Conservation (phyloP, 2,329 filamentous ascomycete species). For the Pseudonectria buxi region DNA sequence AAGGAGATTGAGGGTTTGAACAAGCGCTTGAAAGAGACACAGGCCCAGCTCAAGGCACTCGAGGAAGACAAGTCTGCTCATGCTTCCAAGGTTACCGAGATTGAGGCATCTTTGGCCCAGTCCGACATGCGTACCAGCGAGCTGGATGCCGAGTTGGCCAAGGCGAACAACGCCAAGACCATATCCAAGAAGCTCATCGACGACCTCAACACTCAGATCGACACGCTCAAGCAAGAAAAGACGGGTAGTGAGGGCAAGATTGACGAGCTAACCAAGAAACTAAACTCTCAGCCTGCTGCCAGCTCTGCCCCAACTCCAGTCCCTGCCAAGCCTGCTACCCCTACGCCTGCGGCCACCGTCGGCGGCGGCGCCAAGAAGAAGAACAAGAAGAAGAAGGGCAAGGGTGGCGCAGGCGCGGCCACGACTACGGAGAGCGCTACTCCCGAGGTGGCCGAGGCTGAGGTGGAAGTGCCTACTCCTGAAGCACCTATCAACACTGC, state of each 20-base stretch:
- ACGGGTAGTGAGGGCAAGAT: slow-evolving; percentile 26
- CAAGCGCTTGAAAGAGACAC: slow-evolving; percentile 38
- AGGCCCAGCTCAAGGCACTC: slow-evolving; percentile 38
- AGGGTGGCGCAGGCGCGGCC: slow-evolving; percentile 50
- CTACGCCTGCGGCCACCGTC: slow-evolving; percentile 14
- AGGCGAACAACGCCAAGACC: slow-evolving; percentile 32
- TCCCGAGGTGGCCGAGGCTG: slow-evolving; percentile 28
- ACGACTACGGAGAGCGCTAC: slow-evolving; percentile 21
- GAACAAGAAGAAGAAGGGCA: slow-evolving; percentile 89
- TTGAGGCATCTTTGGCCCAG: slow-evolving; percentile 29
- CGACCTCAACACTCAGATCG: slow-evolving; percentile 31
- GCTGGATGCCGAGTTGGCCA: slow-evolving; percentile 35
- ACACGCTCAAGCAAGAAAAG: slow-evolving; percentile 27
- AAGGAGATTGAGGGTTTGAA: slow-evolving; percentile 44
- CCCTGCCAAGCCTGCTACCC: slow-evolving; percentile 18
- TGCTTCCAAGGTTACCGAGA: slow-evolving; percentile 28
- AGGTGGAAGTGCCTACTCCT: slow-evolving; percentile 26
- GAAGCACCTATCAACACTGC: slow-evolving; percentile 24
- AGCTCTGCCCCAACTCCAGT: slow-evolving; percentile 16
- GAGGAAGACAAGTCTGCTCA: slow-evolving; percentile 30
- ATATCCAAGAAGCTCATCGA: slow-evolving; percentile 37
- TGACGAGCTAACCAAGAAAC: slow-evolving; percentile 37
- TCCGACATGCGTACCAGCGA: slow-evolving; percentile 29
- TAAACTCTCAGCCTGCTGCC: slow-evolving; percentile 24
- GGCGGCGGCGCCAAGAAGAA: slow-evolving; percentile 44